These are phyloP conservation scores for Trichoderma lentiforme DNA, from an alignment of 2,329 filamentous ascomycete species.

Conservation along the genomic window DNA sequence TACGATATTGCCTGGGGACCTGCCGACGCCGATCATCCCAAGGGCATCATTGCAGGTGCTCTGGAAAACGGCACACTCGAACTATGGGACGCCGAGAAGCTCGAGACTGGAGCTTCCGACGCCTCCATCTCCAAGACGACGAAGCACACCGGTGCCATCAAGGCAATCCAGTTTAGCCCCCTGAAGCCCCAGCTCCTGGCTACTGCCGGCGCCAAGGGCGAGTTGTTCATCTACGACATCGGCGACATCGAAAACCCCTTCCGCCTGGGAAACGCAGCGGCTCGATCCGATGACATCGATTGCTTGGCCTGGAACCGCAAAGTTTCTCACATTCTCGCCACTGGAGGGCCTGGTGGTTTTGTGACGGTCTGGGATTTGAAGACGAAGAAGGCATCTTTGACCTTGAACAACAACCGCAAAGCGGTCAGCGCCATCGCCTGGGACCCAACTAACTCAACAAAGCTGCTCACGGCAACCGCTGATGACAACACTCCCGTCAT, in stretches of 20 bases:
- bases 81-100: slow-evolving; percentile 82
- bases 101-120: slow-evolving; percentile 58
- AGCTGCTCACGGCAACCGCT: slow-evolving; percentile 87
- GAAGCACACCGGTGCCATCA: slow-evolving; percentile 90
- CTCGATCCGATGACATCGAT: slow-evolving; percentile 90
- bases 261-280: slow-evolving; percentile 80
- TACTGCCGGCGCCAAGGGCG: slow-evolving; percentile 89
- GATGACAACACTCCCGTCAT: slow-evolving; percentile 87
- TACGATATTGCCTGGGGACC: slow-evolving; percentile 95
- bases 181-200: slow-evolving; percentile 86
- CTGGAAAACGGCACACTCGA: slow-evolving; percentile 92
- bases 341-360: slow-evolving; percentile 87
- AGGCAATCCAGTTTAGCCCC: slow-evolving; percentile 95
- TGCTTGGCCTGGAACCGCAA: slow-evolving; percentile 98
- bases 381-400: slow-evolving; percentile 95
- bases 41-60: slow-evolving; percentile 90
- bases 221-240: slow-evolving; percentile 93
- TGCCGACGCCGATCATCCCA: slow-evolving; percentile 71
- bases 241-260: slow-evolving; percentile 87
- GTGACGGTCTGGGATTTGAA: slow-evolving; percentile 99
- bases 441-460: slow-evolving; percentile 94
- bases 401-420: slow-evolving; percentile 92
- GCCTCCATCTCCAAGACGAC: slow-evolving; percentile 81
- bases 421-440: slow-evolving; percentile 93
- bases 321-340: slow-evolving; percentile 92